Percentiles rank a stretch among this genome's conserved stretches.
phyloP scores from a whole-genome alignment of 1,284 basidiomycete species.

The Cutaneotrichosporon cavernicola region DNA sequence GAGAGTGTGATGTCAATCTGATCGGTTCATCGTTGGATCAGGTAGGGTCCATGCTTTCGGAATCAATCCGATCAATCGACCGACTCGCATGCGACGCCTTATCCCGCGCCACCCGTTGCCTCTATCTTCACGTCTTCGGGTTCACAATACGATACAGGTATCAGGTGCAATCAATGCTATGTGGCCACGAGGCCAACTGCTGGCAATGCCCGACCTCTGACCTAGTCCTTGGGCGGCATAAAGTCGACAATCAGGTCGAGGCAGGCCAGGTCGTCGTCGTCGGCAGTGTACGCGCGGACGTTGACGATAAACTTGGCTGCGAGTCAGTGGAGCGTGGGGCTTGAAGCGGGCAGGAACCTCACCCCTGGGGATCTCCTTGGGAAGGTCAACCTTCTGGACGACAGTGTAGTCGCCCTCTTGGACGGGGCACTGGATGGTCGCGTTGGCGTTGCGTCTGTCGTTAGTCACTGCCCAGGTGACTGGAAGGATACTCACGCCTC shows the following conservation, averaged over 20 bases:
- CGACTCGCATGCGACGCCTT: background rate
- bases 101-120: too few relatives aligned
- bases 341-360: background rate
- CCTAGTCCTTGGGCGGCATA: conserved; percentile 36
- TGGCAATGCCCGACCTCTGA: background rate
- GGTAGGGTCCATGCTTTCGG: background rate
- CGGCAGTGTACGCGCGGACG: conserved; percentile 70
- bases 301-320: conserved; percentile 80
- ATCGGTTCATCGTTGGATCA: background rate
- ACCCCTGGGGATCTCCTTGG: conserved; percentile 87
- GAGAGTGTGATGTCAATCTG: too few relatives aligned
- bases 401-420: conserved; percentile 67
- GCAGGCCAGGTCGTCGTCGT: conserved; percentile 78
- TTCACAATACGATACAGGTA: background rate
- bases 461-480: background rate
- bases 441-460: conserved; percentile 40
- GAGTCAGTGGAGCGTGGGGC: background rate
- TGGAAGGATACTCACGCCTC: conserved; percentile 70
- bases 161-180: background rate
- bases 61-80: background rate
- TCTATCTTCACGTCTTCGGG: background rate
- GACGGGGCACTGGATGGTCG: conserved; percentile 56
- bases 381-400: conserved; percentile 74
- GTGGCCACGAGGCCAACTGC: background rate
- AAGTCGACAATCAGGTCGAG: conserved; percentile 69